These are phyloP conservation scores for Millerozyma acaciae DNA, from an alignment of 805 yeast genomes.

Conservation along the genomic window DNA sequence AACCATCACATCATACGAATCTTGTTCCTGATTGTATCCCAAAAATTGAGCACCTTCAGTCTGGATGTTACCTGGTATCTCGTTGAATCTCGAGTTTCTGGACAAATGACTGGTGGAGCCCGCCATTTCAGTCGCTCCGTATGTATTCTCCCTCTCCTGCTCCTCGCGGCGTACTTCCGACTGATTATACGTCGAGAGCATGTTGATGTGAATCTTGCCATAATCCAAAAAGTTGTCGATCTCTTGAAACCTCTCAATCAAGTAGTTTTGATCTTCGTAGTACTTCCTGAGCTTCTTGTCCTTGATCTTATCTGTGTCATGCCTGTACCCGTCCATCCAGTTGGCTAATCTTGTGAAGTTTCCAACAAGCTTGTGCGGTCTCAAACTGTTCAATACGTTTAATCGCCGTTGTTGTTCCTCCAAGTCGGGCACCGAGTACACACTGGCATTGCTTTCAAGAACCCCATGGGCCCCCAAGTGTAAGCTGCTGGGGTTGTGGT, in stretches of 20 bases:
- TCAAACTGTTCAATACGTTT: slow-evolving; percentile 16
- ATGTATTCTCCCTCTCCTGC: slow-evolving; percentile 3
- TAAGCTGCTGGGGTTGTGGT: slow-evolving; percentile 5
- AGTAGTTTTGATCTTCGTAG: slow-evolving; percentile 57
- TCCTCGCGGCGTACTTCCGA: slow-evolving; percentile 4
- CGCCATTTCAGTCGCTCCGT: neutral
- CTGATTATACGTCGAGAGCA: slow-evolving; percentile 56
- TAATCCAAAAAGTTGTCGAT: slow-evolving; percentile 67
- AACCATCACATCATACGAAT: slow-evolving; percentile 41
- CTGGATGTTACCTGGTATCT: slow-evolving; percentile 60
- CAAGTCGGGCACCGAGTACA: slow-evolving; percentile 12
- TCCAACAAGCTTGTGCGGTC: slow-evolving; percentile 37
- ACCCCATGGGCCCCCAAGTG: slow-evolving; percentile 2
- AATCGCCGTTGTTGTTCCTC: slow-evolving; percentile 23
- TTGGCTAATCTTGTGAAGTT: slow-evolving; percentile 23
- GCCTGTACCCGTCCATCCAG: slow-evolving; percentile 24
- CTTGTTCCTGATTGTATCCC: slow-evolving; percentile 44
- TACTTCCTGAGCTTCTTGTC: slow-evolving; percentile 32
- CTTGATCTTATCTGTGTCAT: slow-evolving; percentile 16
- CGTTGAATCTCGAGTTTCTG: slow-evolving; percentile 26
- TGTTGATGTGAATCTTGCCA: slow-evolving; percentile 56
- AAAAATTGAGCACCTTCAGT: slow-evolving; percentile 54
- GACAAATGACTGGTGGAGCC: slow-evolving; percentile 8
- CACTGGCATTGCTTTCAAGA: slow-evolving; percentile 10
- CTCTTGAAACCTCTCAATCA: slow-evolving; percentile 52